Evolutionary conservation across 1,284 basidiomycete species (phyloP).

Genomic region (Erythrobasidium hasegawianum): DNA sequence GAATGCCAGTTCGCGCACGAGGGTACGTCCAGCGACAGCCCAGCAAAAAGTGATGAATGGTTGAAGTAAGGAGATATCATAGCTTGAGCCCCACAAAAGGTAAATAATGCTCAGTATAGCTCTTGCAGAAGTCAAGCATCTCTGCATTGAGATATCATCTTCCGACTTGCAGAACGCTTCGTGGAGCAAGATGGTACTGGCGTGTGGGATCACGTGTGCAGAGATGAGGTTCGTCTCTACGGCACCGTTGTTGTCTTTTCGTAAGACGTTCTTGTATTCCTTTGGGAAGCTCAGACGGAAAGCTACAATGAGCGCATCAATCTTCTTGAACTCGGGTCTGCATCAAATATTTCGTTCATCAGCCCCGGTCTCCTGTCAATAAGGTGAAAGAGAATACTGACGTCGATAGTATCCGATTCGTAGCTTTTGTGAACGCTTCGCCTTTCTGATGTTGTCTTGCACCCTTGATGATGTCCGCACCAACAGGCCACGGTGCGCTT

Average conservation of each 20-base stretch:
- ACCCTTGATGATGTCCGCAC: conserved; percentile 23
- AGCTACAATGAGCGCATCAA: conserved; percentile 38
- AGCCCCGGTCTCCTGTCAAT: no score
- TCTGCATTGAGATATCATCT: conserved; percentile 34
- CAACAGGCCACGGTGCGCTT: conserved; percentile 34
- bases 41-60: conserved; percentile 40
- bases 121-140: conserved; percentile 37
- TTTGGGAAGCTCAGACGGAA: conserved; percentile 43
- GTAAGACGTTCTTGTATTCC: conserved; percentile 36
- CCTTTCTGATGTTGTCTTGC: neutral
- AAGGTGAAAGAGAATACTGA: no score
- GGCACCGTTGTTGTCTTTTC: conserved; percentile 11
- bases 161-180: conserved; percentile 39
- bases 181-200: conserved; percentile 40
- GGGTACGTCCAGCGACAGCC: conserved; percentile 42
- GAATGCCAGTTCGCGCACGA: conserved; percentile 41
- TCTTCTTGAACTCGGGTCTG: conserved; percentile 41
- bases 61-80: conserved; percentile 40
- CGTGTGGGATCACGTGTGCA: conserved; percentile 36
- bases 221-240: conserved; percentile 35
- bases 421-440: neutral
- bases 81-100: conserved; percentile 35
- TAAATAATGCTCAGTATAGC: conserved; percentile 40
- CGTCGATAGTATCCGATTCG: neutral
- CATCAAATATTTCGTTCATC: no score